A percentile compares a stretch with the other conserved stretches of the same genome.
Conservation (phyloP, 768 basidiomycete species). For the Leccinum aurantiacum region DNA sequence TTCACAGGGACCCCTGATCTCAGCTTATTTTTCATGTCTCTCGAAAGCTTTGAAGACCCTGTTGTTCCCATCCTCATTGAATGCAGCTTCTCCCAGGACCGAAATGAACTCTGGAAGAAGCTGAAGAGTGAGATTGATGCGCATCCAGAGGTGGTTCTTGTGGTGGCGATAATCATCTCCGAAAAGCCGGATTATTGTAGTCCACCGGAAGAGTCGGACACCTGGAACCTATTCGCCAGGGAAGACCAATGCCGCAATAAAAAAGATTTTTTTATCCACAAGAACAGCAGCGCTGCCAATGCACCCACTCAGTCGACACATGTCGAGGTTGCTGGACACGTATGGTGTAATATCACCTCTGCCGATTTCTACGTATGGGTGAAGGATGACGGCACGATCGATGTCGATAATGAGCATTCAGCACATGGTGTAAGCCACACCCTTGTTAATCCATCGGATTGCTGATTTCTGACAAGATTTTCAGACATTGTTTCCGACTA, state of each 20-base stretch:
- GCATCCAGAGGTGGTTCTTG: neutral
- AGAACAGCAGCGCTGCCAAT: neutral
- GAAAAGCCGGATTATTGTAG: neutral
- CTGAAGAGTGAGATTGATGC: neutral
- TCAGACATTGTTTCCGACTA: constrained; percentile 1
- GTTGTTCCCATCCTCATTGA: neutral
- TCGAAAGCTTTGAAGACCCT: neutral
- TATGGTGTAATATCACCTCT: neutral
- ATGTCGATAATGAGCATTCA: neutral
- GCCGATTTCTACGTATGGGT: neutral
- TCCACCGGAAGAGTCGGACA: neutral
- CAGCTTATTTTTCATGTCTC: neutral
- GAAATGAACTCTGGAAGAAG: neutral
- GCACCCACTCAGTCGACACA: neutral
- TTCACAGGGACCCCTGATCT: neutral
- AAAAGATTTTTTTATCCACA: neutral
- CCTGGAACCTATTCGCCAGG: neutral
- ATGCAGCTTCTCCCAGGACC: constrained; percentile 5
- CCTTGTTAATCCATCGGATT: neutral
- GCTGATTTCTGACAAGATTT: neutral
- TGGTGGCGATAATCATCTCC: neutral
- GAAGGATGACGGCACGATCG: neutral
- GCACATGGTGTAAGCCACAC: neutral
- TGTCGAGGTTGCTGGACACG: neutral
- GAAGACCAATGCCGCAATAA: neutral